These are phyloP conservation scores for Basipetospora chlamydospora DNA, from an alignment of 2,329 filamentous ascomycete genomes.

Conservation along the genomic window DNA sequence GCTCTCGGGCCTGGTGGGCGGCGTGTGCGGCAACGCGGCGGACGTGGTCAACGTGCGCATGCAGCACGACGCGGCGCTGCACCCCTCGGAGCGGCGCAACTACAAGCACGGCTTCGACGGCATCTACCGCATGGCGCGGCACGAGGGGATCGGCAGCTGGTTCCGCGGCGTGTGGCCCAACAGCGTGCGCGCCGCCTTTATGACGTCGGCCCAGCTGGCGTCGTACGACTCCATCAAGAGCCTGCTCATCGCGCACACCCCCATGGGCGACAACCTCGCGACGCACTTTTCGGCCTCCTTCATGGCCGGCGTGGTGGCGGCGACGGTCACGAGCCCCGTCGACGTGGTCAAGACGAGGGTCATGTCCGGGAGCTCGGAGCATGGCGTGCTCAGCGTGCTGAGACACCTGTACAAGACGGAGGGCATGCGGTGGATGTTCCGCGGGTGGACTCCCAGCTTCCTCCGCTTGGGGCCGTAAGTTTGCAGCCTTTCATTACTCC, in stretches of 20 bases:
- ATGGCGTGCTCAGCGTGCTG: slow-evolving; percentile 45
- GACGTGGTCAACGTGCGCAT: slow-evolving; percentile 97
- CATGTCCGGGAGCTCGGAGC: slow-evolving; percentile 50
- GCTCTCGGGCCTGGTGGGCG: slow-evolving; percentile 73
- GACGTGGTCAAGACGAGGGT: slow-evolving; percentile 83
- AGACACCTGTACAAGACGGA: slow-evolving; percentile 54
- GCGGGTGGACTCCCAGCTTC: slow-evolving; percentile 74
- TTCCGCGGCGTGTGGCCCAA: slow-evolving; percentile 83
- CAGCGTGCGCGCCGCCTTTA: slow-evolving; percentile 64
- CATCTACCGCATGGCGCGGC: slow-evolving; percentile 68
- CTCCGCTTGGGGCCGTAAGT: slow-evolving; percentile 48
- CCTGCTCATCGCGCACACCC: slow-evolving; percentile 49
- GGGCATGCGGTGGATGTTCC: slow-evolving; percentile 72
- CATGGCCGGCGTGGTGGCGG: slow-evolving; percentile 68
- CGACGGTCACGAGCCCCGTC: slow-evolving; percentile 70
- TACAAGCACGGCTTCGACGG: slow-evolving; percentile 85
- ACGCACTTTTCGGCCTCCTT: slow-evolving; percentile 70
- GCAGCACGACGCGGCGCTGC: slow-evolving; percentile 81
- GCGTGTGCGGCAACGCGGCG: slow-evolving; percentile 81
- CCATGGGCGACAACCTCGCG: slow-evolving; percentile 52
- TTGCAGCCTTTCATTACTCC: no score
- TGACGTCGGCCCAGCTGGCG: slow-evolving; percentile 74
- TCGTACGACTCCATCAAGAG: slow-evolving; percentile 75
- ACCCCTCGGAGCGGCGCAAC: slow-evolving; percentile 59
- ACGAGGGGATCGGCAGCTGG: slow-evolving; percentile 62